Base-by-base conservation (phyloP, 139 green algal species). In the Eudorina sp. region DNA sequence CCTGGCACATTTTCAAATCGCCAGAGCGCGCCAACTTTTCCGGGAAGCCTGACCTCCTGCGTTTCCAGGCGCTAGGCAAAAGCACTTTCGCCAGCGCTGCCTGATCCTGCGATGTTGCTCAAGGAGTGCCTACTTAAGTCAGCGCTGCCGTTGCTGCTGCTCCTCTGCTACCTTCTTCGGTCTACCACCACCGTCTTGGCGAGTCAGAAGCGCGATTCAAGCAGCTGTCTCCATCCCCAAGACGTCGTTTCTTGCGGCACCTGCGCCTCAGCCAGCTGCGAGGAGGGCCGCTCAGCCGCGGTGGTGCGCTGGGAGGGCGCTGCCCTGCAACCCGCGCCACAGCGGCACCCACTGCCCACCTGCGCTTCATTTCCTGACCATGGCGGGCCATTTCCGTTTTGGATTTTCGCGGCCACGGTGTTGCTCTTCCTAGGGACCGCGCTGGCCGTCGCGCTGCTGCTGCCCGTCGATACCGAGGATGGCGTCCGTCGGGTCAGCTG, bases 321-420 rank as follows among this genome's bases (percentile, higher is more conserved):
- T n/a, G n/a, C n/a, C n/a, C n/a, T n/a, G n/a, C 62, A 72, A 34
- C 11, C 27, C 62, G 62, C 11, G 66, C 31, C 66, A 29, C 66
- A 75, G 25, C 1, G 34, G 38, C 66, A 46, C 36, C 34, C 66
- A 25, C 13, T 38, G 16, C 34, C 31, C 66, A 4, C 31, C 1
- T 46, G 66, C 66, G n/a, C n/a, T n/a, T n/a, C n/a, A 72, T 72
- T 11, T 72, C 3, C 21, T n/a, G n/a, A 19, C 62, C 62, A 31
- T 2, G 62, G 31, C 66, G 21, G 45, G n/a, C 45, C 73, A 0
- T 81, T 81, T 62, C 73, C 73, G 4, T 81, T 64, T 21, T 83
- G 75, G 48, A 68, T 83, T n/a, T 68, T 83, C 48, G 75, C 75
- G 5, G 48, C 31, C 75, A 83, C 75, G 31, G 45, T 83, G 5